These are phyloP conservation scores for Haematococcus sp. DNA, from an alignment of 139 green algal species.

Conservation along the genomic window DNA sequence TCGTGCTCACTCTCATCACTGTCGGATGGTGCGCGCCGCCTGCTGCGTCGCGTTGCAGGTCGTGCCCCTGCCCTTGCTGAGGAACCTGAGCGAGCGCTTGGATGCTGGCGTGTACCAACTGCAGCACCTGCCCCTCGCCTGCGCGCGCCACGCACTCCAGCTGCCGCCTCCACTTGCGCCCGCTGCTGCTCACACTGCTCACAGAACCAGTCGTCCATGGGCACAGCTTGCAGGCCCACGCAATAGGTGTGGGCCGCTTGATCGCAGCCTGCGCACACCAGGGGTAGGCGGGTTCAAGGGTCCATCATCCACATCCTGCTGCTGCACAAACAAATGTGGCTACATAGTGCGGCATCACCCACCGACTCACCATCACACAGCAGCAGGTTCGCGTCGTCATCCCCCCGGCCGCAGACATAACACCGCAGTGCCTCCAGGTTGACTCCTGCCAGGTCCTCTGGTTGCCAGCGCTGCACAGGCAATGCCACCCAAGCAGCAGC, in stretches of 20 bases:
- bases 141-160: not conserved
- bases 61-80: too few relatives aligned
- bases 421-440: slow-evolving; percentile 32
- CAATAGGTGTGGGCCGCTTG: slow-evolving; percentile 69
- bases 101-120: too few relatives aligned
- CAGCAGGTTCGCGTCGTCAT: slow-evolving; percentile 63
- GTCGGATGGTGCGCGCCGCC: too few relatives aligned
- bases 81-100: too few relatives aligned
- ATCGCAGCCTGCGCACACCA: slow-evolving; percentile 49
- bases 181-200: slow-evolving; percentile 12
- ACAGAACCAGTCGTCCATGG: slow-evolving; percentile 59
- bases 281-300: too few relatives aligned
- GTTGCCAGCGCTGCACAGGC: slow-evolving; percentile 19
- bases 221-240: slow-evolving; percentile 20
- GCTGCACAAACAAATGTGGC: too few relatives aligned
- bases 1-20: too few relatives aligned
- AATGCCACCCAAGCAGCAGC: not conserved
- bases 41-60: too few relatives aligned
- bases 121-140: too few relatives aligned
- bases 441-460: slow-evolving; percentile 9
- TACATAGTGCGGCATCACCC: too few relatives aligned
- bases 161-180: not conserved
- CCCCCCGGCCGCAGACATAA: slow-evolving; percentile 39
- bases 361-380: slow-evolving; percentile 69
- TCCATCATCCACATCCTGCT: too few relatives aligned